Conservation (phyloP, 176 grass and related monocot species). For the Saccharum spontaneum region DNA sequence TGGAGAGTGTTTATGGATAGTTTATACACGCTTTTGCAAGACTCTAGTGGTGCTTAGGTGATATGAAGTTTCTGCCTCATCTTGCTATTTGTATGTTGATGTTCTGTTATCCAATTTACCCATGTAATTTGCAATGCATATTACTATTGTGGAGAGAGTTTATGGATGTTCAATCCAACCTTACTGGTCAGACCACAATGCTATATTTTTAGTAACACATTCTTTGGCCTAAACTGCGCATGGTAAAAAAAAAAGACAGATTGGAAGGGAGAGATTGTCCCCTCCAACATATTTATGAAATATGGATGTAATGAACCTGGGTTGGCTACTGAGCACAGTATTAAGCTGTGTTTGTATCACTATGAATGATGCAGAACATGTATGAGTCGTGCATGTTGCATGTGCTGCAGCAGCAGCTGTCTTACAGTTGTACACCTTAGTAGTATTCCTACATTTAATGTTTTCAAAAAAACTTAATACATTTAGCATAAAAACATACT, state of each 20-base stretch:
- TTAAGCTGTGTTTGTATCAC: background rate
- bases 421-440: constrained; percentile 2
- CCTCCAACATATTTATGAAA: background rate
- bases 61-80: background rate
- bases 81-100: background rate
- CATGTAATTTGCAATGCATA: background rate
- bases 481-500: background rate
- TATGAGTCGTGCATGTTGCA: background rate
- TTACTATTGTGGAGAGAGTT: background rate
- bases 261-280: background rate
- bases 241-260: background rate
- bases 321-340: background rate
- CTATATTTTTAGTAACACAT: background rate
- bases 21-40: background rate
- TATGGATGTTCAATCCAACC: background rate
- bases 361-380: background rate
- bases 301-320: background rate
- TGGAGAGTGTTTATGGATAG: background rate
- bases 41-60: background rate
- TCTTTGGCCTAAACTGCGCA: background rate
- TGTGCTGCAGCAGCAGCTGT: background rate
- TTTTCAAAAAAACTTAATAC: background rate
- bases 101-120: background rate
- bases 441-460: background rate
- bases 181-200: background rate